Evolutionary conservation across 2,329 filamentous ascomycete genomes (phyloP).

Genomic region (Arthrocladium fulminans): DNA sequence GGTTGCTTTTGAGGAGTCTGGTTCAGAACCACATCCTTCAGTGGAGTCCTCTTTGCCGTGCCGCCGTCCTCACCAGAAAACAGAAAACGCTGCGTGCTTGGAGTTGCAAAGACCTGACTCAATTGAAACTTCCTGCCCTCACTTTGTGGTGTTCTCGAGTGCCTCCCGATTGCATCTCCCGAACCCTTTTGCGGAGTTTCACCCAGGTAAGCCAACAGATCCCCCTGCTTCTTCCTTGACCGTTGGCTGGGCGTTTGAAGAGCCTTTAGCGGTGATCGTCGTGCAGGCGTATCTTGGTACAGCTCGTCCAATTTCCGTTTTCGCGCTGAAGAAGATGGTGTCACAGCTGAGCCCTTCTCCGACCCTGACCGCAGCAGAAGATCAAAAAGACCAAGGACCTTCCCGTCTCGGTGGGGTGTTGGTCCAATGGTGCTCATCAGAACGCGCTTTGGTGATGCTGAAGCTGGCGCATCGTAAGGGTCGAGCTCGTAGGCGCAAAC

Average conservation of each 20-base stretch:
- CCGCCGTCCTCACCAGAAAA: constrained; percentile 13
- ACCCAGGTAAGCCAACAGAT: constrained; percentile 4
- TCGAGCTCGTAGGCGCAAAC: constrained; percentile 34
- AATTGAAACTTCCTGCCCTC: constrained; percentile 38
- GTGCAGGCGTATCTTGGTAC: constrained; percentile 6
- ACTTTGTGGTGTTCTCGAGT: constrained; percentile 33
- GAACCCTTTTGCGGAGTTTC: constrained; percentile 3
- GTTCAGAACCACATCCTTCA: constrained; percentile 12
- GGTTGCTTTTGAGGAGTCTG: constrained; percentile 8
- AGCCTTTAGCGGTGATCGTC: constrained; percentile 3
- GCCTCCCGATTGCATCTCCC: constrained; percentile 1
- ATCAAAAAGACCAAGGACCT: constrained; percentile 40
- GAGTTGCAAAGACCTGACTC: constrained; percentile 38
- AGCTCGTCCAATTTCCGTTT: constrained; percentile 16
- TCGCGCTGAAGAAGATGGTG: constrained; percentile 20
- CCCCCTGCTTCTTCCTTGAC: constrained; percentile 15
- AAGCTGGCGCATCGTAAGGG: constrained; percentile 37
- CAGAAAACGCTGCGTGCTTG: constrained; percentile 36
- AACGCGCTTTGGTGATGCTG: constrained; percentile 26
- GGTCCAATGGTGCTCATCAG: constrained; percentile 36
- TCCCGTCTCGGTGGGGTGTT: constrained; percentile 42
- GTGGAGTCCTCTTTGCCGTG: not conserved
- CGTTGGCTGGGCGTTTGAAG: constrained; percentile 32
- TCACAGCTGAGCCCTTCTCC: constrained; percentile 25
- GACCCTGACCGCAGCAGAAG: constrained; percentile 35